Percentiles rank a stretch among this genome's conserved stretches.
Conservation (phyloP, 2,329 filamentous ascomycete genomes). For the Sporothrix pseudoabietina region DNA sequence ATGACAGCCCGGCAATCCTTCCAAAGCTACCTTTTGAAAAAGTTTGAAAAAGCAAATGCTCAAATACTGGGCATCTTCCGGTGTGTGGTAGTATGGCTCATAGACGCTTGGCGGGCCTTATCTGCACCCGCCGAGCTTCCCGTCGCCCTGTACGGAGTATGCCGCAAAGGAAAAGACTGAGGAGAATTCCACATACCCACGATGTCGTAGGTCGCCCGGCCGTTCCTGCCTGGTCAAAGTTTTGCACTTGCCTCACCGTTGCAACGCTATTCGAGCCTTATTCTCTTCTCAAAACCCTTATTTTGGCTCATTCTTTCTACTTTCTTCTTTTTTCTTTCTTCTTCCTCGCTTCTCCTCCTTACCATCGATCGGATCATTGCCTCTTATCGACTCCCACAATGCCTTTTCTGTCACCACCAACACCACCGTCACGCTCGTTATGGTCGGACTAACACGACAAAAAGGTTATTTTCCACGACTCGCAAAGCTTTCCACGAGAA, state of each 20-base stretch:
- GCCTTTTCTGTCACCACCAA: background rate
- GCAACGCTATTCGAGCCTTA: background rate
- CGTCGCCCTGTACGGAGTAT: background rate
- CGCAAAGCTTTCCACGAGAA: background rate
- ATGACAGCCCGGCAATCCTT: background rate
- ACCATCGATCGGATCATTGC: background rate
- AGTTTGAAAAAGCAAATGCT: background rate
- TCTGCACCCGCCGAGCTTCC: background rate
- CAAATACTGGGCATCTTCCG: background rate
- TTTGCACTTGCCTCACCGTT: background rate
- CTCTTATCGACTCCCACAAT: background rate
- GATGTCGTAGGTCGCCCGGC: background rate
- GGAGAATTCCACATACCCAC: background rate
- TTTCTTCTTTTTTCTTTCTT: background rate
- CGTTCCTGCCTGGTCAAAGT: background rate
- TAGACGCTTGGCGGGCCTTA: background rate
- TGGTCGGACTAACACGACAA: background rate
- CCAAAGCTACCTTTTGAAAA: background rate
- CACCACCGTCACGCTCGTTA: background rate
- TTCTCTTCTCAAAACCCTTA: no score
- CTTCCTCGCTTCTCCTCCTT: background rate
- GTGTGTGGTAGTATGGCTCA: no score
- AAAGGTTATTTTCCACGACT: constrained; percentile 20
- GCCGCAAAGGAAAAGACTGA: background rate
- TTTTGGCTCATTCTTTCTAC: background rate